Conservation (phyloP, 2,329 filamentous ascomycete genomes). For the Leptographium wingfieldii region DNA sequence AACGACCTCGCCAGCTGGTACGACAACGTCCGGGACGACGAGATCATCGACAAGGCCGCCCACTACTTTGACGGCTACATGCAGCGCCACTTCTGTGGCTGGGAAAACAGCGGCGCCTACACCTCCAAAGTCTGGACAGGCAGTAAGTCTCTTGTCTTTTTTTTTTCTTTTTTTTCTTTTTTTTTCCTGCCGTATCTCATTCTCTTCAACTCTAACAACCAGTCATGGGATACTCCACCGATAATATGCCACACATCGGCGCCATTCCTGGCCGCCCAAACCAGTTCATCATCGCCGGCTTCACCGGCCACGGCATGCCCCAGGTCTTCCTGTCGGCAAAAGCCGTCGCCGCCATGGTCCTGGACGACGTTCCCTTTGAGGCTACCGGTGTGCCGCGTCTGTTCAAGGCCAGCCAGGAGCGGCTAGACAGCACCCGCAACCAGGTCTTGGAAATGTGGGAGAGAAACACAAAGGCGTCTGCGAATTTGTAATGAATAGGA, state of each 20-base stretch:
- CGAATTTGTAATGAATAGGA: neutral
- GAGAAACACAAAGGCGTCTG: neutral
- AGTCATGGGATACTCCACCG: conserved; percentile 34
- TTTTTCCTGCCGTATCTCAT: conserved; percentile 13
- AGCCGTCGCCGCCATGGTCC: conserved; percentile 26
- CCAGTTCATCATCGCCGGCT: conserved; percentile 33
- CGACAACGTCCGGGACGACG: conserved; percentile 30
- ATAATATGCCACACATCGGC: conserved; percentile 30
- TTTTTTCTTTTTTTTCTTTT: neutral
- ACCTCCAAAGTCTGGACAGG: conserved; percentile 25
- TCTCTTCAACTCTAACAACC: conserved; percentile 23
- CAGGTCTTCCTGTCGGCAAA: conserved; percentile 28
- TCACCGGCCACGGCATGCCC: conserved; percentile 40
- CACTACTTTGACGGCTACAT: conserved; percentile 36
- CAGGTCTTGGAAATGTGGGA: neutral
- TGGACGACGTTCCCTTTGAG: conserved; percentile 18
- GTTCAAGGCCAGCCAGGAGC: conserved; percentile 19
- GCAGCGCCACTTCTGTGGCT: conserved; percentile 33
- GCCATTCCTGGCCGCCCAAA: conserved; percentile 24
- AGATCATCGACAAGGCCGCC: conserved; percentile 26
- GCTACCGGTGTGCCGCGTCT: conserved; percentile 24
- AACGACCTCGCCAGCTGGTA: conserved; percentile 27
- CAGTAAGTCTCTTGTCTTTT: conserved; percentile 17
- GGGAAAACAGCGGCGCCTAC: conserved; percentile 29
- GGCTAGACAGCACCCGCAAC: neutral